phyloP scores from a whole-genome alignment of 192 early-diverging fungal genomes.

The Podila epicladia region DNA sequence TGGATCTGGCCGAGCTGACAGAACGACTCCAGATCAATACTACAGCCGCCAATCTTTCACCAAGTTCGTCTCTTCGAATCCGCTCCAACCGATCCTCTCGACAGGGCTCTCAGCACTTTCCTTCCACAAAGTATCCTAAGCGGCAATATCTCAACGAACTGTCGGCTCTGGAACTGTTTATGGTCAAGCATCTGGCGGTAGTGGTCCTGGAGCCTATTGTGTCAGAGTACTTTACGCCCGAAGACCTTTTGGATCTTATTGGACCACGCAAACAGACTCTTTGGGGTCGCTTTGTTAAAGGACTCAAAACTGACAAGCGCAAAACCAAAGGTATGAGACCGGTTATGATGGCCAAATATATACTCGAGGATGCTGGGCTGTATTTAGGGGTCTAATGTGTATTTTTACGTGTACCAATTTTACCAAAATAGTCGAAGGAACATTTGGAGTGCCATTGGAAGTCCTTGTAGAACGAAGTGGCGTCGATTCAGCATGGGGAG shows the following conservation, averaged over 20 bases:
- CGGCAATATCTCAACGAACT: conserved; percentile 71
- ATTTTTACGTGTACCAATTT: background rate
- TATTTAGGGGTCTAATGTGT: background rate
- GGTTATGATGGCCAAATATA: too few species aligned
- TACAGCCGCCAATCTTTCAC: conserved; percentile 43
- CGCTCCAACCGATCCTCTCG: conserved; percentile 3
- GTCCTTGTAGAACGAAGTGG: conserved; percentile 84
- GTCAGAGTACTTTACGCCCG: conserved; percentile 70
- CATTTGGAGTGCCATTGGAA: conserved; percentile 93
- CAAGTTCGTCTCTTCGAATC: conserved; percentile 8
- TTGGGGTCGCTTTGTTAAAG: conserved; percentile 77
- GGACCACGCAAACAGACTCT: conserved; percentile 78
- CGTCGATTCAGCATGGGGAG: conserved; percentile 78
- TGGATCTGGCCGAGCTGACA: conserved; percentile 31
- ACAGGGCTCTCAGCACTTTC: conserved; percentile 20
- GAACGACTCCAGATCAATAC: conserved; percentile 27
- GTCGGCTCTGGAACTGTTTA: conserved; percentile 82
- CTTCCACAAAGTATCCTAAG: conserved; percentile 9
- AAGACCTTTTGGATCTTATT: conserved; percentile 82
- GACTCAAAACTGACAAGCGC: conserved; percentile 66
- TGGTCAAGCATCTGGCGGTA: conserved; percentile 86
- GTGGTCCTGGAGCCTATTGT: conserved; percentile 77
- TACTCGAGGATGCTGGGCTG: too few species aligned
- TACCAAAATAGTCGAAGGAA: conserved; percentile 61
- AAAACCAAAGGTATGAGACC: conserved; percentile 46